Evolutionary conservation across 179 eudicot genomes (phyloP), one percentile per base, ranked within the genome.

Genomic region (Silene vulgaris): DNA sequence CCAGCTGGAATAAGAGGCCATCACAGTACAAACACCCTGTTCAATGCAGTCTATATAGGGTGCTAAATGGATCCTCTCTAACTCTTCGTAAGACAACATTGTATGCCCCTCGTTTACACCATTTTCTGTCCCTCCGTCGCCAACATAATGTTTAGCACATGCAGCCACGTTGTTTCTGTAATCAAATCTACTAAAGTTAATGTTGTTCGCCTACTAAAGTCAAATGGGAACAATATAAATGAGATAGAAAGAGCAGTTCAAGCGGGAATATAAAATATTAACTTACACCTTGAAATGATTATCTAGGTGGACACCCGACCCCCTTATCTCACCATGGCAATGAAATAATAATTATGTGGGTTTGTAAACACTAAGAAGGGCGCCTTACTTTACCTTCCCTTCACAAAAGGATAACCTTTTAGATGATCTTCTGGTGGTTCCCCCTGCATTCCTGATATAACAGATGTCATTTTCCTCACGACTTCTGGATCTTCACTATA

Each of bases 91-190:
- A 1, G 91, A 82, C 17, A 74, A 52, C 76, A 84, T 54, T 4
- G 96, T 85, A 80, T 90, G 82, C 64, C 96, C 93, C 81, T 91
- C 96, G 69, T 89, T 89, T 80, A 78, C 64, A 74, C 90, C 96
- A 61, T 83, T 83, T 8, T 89, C 88, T 35, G 96, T 89, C 67
- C 93, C 96, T 12, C 96, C 96, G 72, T 91, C 96, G 1, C 93
- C 96, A 71, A 89, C 93, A 78, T 84, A 91, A 77, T 91, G 96
- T 79, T 91, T 91, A 72, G 96, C 93, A 75, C 91, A 89, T 28
- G 93, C 93, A 45, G 84, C 74, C 35, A 91, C 89, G 64, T 84
- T 89, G 65, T 89, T 82, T 77, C 96, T 91, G 87, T 56, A 83
- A 80, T 60, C 6, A 9, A 19, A 8, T 64, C n/a, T 30, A 45